These are phyloP conservation scores for Chaetomiaceae sp. DNA, from an alignment of 2,329 filamentous ascomycete species.

Conservation along the genomic window DNA sequence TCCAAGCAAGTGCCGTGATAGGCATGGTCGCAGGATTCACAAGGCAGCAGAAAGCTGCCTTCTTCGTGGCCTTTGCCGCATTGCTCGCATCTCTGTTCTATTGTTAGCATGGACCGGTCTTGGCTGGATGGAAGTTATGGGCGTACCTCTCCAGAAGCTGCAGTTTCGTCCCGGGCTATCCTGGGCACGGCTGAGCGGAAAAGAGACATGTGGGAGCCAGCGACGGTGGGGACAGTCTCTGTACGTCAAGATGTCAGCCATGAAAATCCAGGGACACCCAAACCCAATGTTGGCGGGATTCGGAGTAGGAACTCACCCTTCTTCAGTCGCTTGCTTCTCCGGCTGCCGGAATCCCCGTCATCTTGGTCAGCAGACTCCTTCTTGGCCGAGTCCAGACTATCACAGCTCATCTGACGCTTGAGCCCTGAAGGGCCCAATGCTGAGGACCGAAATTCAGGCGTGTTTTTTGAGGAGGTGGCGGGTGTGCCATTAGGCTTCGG, in stretches of 20 bases:
- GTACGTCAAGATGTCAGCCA: constrained; percentile 25
- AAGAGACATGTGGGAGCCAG: constrained; percentile 93
- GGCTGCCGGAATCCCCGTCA: constrained; percentile 62
- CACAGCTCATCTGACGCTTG: constrained; percentile 71
- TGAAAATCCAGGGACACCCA: no score
- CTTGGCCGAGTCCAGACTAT: constrained; percentile 45
- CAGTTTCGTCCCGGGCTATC: constrained; percentile 51
- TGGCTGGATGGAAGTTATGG: neutral
- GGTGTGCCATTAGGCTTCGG: constrained; percentile 60
- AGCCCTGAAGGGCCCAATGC: constrained; percentile 52
- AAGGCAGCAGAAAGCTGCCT: constrained; percentile 64
- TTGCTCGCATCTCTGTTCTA: constrained; percentile 68
- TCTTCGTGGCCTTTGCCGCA: constrained; percentile 74
- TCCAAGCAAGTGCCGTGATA: constrained; percentile 88
- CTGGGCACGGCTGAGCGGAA: constrained; percentile 76
- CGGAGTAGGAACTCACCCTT: constrained; percentile 59
- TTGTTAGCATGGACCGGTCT: constrained; percentile 8
- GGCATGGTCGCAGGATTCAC: constrained; percentile 86
- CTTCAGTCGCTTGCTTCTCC: constrained; percentile 88
- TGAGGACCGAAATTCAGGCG: constrained; percentile 58
- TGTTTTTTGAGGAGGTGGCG: constrained; percentile 57
- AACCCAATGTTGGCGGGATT: neutral
- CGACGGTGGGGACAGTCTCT: constrained; percentile 74
- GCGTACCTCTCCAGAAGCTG: constrained; percentile 41
- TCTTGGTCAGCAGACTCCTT: constrained; percentile 48